These are phyloP conservation scores for Cordyceps farinosa DNA, from an alignment of 2,329 filamentous ascomycete species.

Conservation along the genomic window DNA sequence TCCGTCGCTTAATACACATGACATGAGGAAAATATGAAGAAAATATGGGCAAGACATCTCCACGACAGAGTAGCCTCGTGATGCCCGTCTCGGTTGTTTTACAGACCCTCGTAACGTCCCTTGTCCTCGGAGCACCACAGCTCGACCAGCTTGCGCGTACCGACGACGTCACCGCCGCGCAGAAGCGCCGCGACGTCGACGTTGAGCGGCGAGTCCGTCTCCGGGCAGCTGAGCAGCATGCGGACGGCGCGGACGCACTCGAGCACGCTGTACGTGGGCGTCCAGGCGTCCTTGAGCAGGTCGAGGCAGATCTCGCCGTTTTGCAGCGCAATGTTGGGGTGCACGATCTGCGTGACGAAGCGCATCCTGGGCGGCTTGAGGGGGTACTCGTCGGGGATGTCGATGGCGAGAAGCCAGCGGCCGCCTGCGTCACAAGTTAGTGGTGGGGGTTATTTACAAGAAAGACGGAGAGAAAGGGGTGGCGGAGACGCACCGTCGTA, in stretches of 20 bases:
- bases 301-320: conserved; percentile 94
- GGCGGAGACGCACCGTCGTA: conserved; percentile 48
- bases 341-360: conserved; percentile 81
- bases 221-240: conserved; percentile 61
- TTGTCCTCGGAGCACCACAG: conserved; percentile 56
- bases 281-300: conserved; percentile 75
- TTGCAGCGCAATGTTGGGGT: conserved; percentile 68
- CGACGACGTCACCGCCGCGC: conserved; percentile 63
- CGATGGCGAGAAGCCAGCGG: conserved; percentile 77
- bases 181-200: conserved; percentile 72
- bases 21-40: background rate
- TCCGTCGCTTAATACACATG: conserved; percentile 9
- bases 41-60: background rate
- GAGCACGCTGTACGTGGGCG: conserved; percentile 77
- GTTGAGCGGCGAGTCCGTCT: conserved; percentile 72
- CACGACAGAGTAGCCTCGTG: background rate
- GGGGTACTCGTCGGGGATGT: conserved; percentile 75
- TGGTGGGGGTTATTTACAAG: background rate
- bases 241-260: conserved; percentile 70
- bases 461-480: background rate
- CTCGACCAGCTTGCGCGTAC: conserved; percentile 66
- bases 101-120: conserved; percentile 36
- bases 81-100: background rate
- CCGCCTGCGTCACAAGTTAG: conserved; percentile 47
- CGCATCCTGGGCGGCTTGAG: conserved; percentile 69